Evolutionary conservation across 108 stramenopile species (phyloP).

Genomic region (Aurantiochytrium sp.): DNA sequence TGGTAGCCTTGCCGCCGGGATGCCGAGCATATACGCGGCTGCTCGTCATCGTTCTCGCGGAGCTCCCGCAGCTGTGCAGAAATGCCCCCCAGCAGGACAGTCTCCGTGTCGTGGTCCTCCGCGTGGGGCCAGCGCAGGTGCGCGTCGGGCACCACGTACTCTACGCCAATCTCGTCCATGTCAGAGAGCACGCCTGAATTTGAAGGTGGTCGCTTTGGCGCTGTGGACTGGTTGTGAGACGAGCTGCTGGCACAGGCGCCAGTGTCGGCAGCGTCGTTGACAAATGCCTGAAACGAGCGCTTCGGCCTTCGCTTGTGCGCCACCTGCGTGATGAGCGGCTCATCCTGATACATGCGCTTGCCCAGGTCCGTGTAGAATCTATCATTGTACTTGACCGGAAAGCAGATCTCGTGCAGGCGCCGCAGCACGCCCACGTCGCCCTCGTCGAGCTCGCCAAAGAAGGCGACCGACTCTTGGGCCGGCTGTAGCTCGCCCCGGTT

Average conservation of each 20-base stretch:
- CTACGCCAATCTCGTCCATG: background rate
- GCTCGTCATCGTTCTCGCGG: background rate
- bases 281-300: too few species aligned
- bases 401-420: background rate
- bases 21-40: background rate
- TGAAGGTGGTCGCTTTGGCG: too few species aligned
- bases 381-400: conserved; percentile 13
- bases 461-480: background rate
- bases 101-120: background rate
- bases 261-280: too few species aligned
- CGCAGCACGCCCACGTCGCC: background rate
- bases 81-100: background rate
- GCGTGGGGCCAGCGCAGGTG: background rate
- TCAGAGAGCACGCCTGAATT: too few species aligned
- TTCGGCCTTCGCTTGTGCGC: background rate
- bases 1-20: background rate
- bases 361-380: background rate
- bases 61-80: background rate
- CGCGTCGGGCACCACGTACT: background rate
- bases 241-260: too few species aligned
- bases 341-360: background rate
- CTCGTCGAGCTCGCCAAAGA: background rate
- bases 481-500: too few species aligned
- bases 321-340: background rate
- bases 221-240: too few species aligned